Base-by-base conservation (phyloP, 2,329 filamentous ascomycete genomes). In the Colletotrichum lupini region DNA sequence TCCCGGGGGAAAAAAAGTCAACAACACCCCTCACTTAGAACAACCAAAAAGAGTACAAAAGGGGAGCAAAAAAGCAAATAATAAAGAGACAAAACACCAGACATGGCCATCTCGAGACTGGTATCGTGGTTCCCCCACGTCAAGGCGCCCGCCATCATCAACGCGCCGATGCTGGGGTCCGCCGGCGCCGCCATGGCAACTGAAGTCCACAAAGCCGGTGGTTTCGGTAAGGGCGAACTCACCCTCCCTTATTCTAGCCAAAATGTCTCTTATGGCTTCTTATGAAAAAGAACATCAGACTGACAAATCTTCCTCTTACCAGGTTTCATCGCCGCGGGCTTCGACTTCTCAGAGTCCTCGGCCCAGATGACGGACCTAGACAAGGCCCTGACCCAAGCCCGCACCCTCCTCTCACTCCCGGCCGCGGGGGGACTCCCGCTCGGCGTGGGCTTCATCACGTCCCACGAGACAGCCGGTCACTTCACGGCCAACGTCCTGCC, bases 401-500 rank as follows among this genome's bases (percentile, higher is more conserved):
- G 78, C 8, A 30, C 72, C 14, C 80, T 80, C 30, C 77, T 83
- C 19, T 76, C 77, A 26, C 70, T 76, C 22, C 68, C 70, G n/a
- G 32, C 63, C 5, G 58, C 56, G 16, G 22, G 8, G 12, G 11
- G 81, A 3, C 79, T 90, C 0, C 88, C 88, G 49, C 81, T 93
- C 49, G 90, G 88, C 72, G 83, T 92, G 4, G 92, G 91, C 67
- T 91, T 93, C 80, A 85, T 93, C 67, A 88, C 90, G 58, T 90
- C 89, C 68, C 81, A 87, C 64, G 79, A 82, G 26, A 83, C 83
- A 28, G 76, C 83, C 2, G n/a, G 72, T 0, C 75, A 81, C 63
- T 88, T 89, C 75, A 72, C 76, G 30, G 73, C 80, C 68, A 86
- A 83, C n/a, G 83, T 84, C 1, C 78, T 90, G 2, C 86, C 87